Base-by-base conservation (phyloP, 73 alveolate genomes). In the Paramecium sexaurelia region DNA sequence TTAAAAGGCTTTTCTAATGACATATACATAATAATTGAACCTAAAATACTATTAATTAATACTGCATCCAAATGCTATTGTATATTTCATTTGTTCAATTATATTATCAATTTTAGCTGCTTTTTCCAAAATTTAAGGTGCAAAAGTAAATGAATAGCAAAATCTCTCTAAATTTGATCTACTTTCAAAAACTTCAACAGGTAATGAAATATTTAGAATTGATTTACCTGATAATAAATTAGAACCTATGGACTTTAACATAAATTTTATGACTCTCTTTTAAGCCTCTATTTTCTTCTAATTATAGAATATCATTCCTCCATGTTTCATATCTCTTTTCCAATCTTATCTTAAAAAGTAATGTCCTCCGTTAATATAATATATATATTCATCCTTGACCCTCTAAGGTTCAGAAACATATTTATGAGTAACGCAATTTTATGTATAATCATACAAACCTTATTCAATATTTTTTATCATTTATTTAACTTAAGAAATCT, bases 1-100 rank as follows among this genome's bases (percentile, higher is more conserved):
- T 95, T 96, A 94, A 96, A 96, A 6, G 99, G 98, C 84, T 96
- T 96, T 36, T 91, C 92, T 95, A 95, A 93, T 19, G 91, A 82
- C 40, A 94, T 86, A 56, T 88, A 88, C 94, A 88, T 88, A 61
- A 88, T 88, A 11, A 82, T 88, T 17, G 94, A 39, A 78, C 90
- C 90, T 78, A 78, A 40, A 24, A 9, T 95, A 90, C 4, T 86
- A 67, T 39, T 84, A 92, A 7, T 69, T 13, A 41, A 24, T 32
- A 40, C 97, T 87, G 9, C 94, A 85, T 17, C 92, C 95, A 82
- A 66, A 95, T 15, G 96, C 91, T 17, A 85, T 91, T 9, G 94
- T 84, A 9, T 92, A 83, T 89, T 95, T 94, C 92, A 96, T 85
- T 87, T 97, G 47, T 69, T 95, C 94, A 6, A 22, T 40, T 11